Evolutionary conservation across 495 filamentous ascomycete species (phyloP).

Genomic region (Chaetomium fimeti): DNA sequence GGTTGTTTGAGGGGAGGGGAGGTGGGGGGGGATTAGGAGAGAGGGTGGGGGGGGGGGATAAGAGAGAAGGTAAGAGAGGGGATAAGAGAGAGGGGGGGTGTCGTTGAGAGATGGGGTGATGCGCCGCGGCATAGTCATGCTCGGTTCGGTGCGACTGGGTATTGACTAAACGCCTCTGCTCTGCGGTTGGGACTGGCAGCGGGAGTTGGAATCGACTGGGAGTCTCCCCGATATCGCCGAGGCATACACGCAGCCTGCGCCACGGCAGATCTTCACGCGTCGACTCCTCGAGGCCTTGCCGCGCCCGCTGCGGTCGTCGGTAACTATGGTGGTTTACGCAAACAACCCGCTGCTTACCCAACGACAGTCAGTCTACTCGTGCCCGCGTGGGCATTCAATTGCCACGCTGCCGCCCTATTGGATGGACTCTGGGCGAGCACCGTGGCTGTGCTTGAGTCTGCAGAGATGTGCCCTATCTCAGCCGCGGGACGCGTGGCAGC

Average conservation of each 20-base stretch:
- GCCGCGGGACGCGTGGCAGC: constrained; percentile 9
- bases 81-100: neutral
- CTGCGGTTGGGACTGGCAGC: neutral
- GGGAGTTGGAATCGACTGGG: neutral
- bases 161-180: too few relatives aligned
- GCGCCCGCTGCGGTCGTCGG: neutral
- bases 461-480: neutral
- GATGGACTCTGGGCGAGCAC: neutral
- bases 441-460: constrained; percentile 8
- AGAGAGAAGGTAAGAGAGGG: neutral
- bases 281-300: neutral
- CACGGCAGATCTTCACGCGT: neutral
- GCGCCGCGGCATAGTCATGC: too few relatives aligned
- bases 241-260: neutral
- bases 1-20: neutral
- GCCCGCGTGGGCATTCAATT: neutral
- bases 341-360: neutral
- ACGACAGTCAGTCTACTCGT: neutral
- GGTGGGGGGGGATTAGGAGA: neutral
- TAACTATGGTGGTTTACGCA: neutral
- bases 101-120: neutral
- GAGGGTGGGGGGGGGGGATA: neutral
- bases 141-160: too few relatives aligned
- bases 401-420: neutral
- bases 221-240: too few relatives aligned